Percentiles rank a stretch among this genome's conserved stretches.
These are phyloP conservation scores for Eustoma russellianum DNA, from an alignment of 257 asterid genomes.

Conservation along the genomic window DNA sequence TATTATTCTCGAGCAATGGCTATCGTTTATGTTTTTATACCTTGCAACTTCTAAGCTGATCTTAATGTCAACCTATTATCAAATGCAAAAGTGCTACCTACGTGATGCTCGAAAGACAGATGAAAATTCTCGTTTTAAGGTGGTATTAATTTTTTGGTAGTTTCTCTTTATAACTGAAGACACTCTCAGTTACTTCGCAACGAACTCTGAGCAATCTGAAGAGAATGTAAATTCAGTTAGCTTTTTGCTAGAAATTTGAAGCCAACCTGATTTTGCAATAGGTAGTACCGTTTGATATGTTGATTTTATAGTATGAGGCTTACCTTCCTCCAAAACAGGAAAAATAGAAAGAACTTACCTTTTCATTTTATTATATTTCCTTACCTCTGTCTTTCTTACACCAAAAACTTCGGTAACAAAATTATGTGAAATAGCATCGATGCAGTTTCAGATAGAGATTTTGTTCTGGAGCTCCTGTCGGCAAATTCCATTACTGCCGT, in stretches of 20 bases:
- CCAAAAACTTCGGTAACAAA: conserved; percentile 23
- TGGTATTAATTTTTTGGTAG: too few species aligned
- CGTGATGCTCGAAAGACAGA: too few species aligned
- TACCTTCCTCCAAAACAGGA: background rate
- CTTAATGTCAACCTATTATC: too few species aligned
- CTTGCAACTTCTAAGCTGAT: too few species aligned
- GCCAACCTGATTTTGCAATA: background rate
- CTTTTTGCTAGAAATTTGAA: background rate
- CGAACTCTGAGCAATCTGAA: too few species aligned
- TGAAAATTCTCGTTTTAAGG: too few species aligned
- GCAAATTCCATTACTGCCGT: conserved; percentile 77
- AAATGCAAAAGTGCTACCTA: too few species aligned
- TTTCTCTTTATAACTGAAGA: too few species aligned
- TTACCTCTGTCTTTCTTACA: conserved; percentile 1
- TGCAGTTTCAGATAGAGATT: conserved; percentile 99
- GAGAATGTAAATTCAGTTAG: too few species aligned
- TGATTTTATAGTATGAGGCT: background rate
- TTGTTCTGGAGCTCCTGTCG: conserved; percentile 84
- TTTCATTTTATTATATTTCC: background rate
- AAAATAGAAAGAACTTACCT: background rate
- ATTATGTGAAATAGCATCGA: conserved; percentile 71
- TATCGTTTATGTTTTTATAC: too few species aligned
- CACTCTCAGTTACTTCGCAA: too few species aligned
- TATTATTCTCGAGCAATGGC: too few species aligned
- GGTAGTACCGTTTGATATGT: background rate